Base-by-base conservation (phyloP, 2,329 filamentous ascomycete species). In the Aspergillus sp. region DNA sequence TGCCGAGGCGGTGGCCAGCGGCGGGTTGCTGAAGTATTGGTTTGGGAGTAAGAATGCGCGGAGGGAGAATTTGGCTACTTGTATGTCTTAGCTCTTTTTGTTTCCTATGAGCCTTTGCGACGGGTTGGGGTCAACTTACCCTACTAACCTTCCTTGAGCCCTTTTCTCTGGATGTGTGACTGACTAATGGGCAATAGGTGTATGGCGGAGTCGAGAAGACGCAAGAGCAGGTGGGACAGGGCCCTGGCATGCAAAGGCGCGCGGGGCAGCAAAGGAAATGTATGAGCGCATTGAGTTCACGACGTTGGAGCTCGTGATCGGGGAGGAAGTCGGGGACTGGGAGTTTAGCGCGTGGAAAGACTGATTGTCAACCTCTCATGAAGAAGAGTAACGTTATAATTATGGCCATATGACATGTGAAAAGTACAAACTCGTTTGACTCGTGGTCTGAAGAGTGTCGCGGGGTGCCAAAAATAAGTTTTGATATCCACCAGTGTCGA, bases 21-120 rank as follows among this genome's bases (percentile, higher is more conserved):
- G 93, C 6, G 92, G 92, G 0, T 85, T 97, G 72, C 79, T 97
- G 72, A 96, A 96, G 85, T 97, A 97, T 77, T 97, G 93, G 92
- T 97, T 96, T 76, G 92, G 92, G 2, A 82, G 80, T 38, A 89
- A 90, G 22, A 87, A 96, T 78, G 80, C 76, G 48, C 82, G 90
- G 55, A 84, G 89, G 64, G 83, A 87, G 71, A 97, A 97, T 78
- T 77, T 97, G 70, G 93, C 93, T 48, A 97, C 93, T 53, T 93
- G 88, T 88, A 72, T 73, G 82, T 46, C 11, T 45, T 43, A 19
- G 22, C 28, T 54, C 23, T 17, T 55, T 50, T 57, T 53, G 8
- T 46, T 48, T 47, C 28, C 22, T 66, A 7, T 9, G 15, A 19
- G 9, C 46, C 1, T 31, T 31, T 17, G 17, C 17, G 48, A 6